Percentiles rank a stretch among this genome's conserved stretches.
Conservation (phyloP, 2,329 filamentous ascomycete species). For the Colletotrichum truncatum region DNA sequence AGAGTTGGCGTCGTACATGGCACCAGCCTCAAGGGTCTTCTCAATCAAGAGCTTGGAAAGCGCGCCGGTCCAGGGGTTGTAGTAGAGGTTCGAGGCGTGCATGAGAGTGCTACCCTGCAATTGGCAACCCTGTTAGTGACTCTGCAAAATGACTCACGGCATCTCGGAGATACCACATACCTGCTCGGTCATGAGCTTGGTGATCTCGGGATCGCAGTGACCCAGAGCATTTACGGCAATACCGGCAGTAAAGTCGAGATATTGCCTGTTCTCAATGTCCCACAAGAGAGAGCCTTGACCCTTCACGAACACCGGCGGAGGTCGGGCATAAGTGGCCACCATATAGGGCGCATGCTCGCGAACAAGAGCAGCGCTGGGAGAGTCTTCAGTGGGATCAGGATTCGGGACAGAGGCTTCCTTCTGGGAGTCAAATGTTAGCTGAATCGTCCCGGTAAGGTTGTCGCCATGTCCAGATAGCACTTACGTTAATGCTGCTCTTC, state of each 20-base stretch:
- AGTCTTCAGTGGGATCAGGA: conserved; percentile 78
- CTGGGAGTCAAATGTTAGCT: conserved; percentile 26
- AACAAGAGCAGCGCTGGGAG: conserved; percentile 78
- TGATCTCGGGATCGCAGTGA: conserved; percentile 85
- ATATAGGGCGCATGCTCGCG: conserved; percentile 84
- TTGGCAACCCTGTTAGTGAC: conserved; percentile 7
- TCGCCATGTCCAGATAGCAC: background rate
- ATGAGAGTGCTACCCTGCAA: conserved; percentile 77
- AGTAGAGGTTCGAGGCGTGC: conserved; percentile 95
- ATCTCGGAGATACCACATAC: conserved; percentile 49
- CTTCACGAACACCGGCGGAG: conserved; percentile 87
- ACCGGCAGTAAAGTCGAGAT: conserved; percentile 93
- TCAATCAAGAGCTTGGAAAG: conserved; percentile 87
- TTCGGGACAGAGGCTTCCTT: conserved; percentile 60
- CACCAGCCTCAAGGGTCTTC: conserved; percentile 80
- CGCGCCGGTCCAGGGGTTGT: conserved; percentile 93
- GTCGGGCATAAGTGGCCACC: conserved; percentile 94
- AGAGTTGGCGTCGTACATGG: conserved; percentile 81
- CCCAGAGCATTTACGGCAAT: conserved; percentile 96
- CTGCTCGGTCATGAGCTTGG: conserved; percentile 80
- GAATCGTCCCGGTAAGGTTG: background rate
- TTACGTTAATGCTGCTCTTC: conserved; percentile 45
- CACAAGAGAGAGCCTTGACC: conserved; percentile 89
- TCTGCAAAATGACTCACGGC: conserved; percentile 10
- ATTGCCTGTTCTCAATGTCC: conserved; percentile 88